These are phyloP conservation scores for Gyromitra esculenta DNA, from an alignment of 2,329 filamentous ascomycete species.

Conservation along the genomic window DNA sequence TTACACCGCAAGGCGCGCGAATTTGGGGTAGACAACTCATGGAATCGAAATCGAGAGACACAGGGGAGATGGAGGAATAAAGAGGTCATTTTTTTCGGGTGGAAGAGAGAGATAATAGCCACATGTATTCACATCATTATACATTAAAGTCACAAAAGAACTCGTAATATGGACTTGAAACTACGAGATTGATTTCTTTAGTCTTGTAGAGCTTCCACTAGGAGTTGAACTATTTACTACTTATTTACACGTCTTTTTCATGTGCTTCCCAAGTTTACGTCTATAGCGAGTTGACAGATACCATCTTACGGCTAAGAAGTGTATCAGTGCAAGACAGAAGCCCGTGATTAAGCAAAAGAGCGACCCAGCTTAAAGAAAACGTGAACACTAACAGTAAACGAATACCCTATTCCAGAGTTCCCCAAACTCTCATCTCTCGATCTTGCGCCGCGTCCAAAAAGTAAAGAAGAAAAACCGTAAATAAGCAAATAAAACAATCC, in stretches of 20 bases:
- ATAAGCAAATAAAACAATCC: conserved; percentile 29
- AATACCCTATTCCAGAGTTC: conserved; percentile 21
- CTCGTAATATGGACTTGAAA: not conserved
- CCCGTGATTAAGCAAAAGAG: conserved; percentile 12
- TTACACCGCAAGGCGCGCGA: conserved; percentile 17
- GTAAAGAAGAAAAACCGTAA: conserved; percentile 38
- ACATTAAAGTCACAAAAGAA: not conserved
- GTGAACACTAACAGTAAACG: conserved; percentile 33
- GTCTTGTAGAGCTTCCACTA: conserved; percentile 1
- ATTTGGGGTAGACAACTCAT: conserved; percentile 4
- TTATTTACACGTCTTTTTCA: conserved; percentile 7
- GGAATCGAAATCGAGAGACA: conserved; percentile 4
- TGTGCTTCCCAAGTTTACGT: not conserved
- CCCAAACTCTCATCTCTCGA: conserved; percentile 21
- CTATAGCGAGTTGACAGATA: not conserved
- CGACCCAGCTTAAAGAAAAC: conserved; percentile 11
- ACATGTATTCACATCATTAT: not conserved
- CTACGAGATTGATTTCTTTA: not conserved
- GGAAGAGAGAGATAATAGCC: not conserved
- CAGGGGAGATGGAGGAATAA: not conserved
- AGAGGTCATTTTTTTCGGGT: not conserved
- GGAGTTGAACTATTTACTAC: conserved; percentile 1
- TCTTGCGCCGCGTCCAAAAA: conserved; percentile 28
- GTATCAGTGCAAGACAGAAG: not conserved
- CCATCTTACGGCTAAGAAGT: not conserved